Percentiles rank a stretch among this genome's conserved stretches.
phyloP scores from a whole-genome alignment of 768 basidiomycete genomes.

The Lactarius evosmus region DNA sequence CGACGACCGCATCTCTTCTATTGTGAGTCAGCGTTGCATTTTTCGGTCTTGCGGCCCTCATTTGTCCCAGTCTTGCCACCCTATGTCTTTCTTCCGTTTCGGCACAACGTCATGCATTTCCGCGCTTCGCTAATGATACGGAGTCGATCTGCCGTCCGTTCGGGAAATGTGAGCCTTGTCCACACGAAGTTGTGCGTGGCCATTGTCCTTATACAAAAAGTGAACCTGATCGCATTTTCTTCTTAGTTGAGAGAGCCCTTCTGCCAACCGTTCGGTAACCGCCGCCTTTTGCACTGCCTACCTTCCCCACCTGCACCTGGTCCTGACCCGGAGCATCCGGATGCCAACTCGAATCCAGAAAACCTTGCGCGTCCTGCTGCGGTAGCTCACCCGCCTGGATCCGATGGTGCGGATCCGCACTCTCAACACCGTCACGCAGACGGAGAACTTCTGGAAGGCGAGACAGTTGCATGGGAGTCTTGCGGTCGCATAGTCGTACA shows the following conservation, averaged over 20 bases:
- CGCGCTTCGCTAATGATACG: conserved; percentile 23
- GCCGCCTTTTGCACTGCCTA: conserved; percentile 83
- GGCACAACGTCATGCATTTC: conserved; percentile 6
- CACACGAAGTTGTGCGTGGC: conserved; percentile 38
- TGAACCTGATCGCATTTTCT: conserved; percentile 14
- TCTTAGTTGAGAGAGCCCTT: conserved; percentile 78
- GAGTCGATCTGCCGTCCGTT: conserved; percentile 30
- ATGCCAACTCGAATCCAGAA: conserved; percentile 26
- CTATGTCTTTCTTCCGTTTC: conserved; percentile 16
- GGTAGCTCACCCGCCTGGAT: not conserved
- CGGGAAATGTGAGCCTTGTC: conserved; percentile 43
- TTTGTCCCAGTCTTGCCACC: conserved; percentile 13
- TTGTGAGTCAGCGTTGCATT: conserved; percentile 1
- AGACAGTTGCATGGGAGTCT: conserved; percentile 85
- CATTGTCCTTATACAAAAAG: conserved; percentile 3
- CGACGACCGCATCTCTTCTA: conserved; percentile 11
- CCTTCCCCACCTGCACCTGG: conserved; percentile 26
- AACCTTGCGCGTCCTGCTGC: conserved; percentile 27
- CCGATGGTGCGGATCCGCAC: conserved; percentile 22
- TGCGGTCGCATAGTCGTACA: conserved; percentile 80
- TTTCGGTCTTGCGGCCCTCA: not conserved
- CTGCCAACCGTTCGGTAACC: conserved; percentile 95
- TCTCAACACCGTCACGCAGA: conserved; percentile 16
- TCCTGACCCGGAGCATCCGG: conserved; percentile 22
- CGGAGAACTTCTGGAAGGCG: conserved; percentile 38